Evolutionary conservation across 176 grass and related monocot species (phyloP).

Genomic region (Ensete glaucum): DNA sequence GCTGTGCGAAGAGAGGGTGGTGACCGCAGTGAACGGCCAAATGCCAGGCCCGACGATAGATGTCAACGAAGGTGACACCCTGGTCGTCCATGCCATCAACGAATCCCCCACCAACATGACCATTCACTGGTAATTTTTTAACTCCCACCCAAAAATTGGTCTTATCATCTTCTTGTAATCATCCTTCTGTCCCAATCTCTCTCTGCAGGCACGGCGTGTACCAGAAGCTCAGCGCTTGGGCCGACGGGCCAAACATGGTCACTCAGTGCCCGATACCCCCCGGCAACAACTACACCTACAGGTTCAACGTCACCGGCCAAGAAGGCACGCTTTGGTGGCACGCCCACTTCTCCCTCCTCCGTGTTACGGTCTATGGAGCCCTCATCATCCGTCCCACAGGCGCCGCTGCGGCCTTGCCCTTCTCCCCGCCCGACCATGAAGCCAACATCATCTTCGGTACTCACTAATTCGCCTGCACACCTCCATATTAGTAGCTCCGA

Average conservation of each 20-base stretch:
- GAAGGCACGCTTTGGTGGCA: slow-evolving; percentile 96
- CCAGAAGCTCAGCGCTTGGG: slow-evolving; percentile 47
- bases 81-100: slow-evolving; percentile 11
- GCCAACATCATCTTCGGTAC: slow-evolving; percentile 37
- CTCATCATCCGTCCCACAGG: slow-evolving; percentile 37
- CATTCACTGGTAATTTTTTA: slow-evolving; percentile 11
- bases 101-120: slow-evolving; percentile 12
- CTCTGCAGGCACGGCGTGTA: slow-evolving; percentile 57
- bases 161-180: too few species aligned
- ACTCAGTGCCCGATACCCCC: slow-evolving; percentile 68
- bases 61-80: slow-evolving; percentile 7
- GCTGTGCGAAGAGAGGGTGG: not conserved
- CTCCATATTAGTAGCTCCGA: too few species aligned
- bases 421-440: slow-evolving; percentile 36
- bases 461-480: too few species aligned
- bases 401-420: slow-evolving; percentile 38
- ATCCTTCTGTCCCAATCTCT: too few species aligned
- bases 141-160: too few species aligned
- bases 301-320: slow-evolving; percentile 45
- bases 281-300: slow-evolving; percentile 35
- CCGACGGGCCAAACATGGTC: slow-evolving; percentile 64
- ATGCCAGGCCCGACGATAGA: slow-evolving; percentile 11
- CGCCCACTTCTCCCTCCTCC: slow-evolving; percentile 41
- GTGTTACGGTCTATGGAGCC: slow-evolving; percentile 51
- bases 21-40: slow-evolving; percentile 9